Evolutionary conservation across 2,329 filamentous ascomycete species (phyloP).

Genomic region (Metarhizium brunneum): DNA sequence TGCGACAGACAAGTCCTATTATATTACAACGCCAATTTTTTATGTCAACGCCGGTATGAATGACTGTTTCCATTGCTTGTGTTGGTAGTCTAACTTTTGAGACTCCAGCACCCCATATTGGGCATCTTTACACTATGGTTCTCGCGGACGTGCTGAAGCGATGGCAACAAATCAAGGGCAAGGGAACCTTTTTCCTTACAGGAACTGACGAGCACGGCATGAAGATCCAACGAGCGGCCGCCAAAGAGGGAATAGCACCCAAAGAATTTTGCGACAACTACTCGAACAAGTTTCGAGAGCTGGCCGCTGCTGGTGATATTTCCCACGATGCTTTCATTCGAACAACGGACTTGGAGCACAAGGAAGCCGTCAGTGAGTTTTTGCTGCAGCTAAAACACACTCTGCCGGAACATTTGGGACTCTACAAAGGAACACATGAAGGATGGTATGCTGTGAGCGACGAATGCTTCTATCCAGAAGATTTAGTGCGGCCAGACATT

Average conservation of each 20-base stretch:
- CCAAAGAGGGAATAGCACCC: constrained; percentile 58
- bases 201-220: constrained; percentile 97
- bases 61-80: background rate
- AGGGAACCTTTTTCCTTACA: constrained; percentile 67
- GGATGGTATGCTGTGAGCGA: constrained; percentile 97
- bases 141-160: constrained; percentile 85
- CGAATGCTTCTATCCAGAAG: constrained; percentile 87
- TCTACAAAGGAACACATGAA: constrained; percentile 79
- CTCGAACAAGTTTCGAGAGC: constrained; percentile 65
- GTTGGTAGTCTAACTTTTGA: background rate
- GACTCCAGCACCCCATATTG: constrained; percentile 72
- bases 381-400: constrained; percentile 64
- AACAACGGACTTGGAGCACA: constrained; percentile 77
- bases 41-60: constrained; percentile 85
- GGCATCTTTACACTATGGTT: constrained; percentile 89
- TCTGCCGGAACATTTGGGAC: constrained; percentile 52
- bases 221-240: constrained; percentile 87
- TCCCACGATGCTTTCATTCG: constrained; percentile 82
- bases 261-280: constrained; percentile 86
- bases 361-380: constrained; percentile 77
- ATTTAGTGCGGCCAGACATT: constrained; percentile 61
- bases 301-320: constrained; percentile 62
- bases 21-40: constrained; percentile 94
- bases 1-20: constrained; percentile 63
- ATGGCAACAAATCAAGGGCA: constrained; percentile 72